phyloP scores from a whole-genome alignment of 129 eudicot species.

The Escallonia rubra region DNA sequence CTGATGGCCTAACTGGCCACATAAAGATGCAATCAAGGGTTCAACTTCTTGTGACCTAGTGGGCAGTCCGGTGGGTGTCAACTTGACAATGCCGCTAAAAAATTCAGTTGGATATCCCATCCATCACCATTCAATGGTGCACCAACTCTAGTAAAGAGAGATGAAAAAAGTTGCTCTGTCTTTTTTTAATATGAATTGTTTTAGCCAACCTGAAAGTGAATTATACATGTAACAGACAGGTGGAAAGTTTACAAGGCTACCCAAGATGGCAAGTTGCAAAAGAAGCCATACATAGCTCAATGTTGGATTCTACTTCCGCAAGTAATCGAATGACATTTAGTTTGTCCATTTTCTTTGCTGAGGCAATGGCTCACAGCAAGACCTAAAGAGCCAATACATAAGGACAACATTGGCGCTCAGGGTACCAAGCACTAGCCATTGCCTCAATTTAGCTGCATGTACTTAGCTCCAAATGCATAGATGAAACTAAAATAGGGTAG shows the following conservation, averaged over 20 bases:
- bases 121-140: not conserved
- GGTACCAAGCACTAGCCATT: slow-evolving; percentile 2
- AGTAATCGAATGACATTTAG: not conserved
- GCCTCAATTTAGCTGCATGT: not conserved
- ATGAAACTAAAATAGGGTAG: not conserved
- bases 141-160: not conserved
- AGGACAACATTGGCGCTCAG: not conserved
- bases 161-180: not conserved
- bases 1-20: not conserved
- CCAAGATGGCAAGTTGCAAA: not conserved
- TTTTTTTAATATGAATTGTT: not conserved
- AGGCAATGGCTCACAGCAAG: not conserved
- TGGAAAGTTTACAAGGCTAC: not conserved
- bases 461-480: not conserved
- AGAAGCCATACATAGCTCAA: not conserved
- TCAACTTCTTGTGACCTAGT: not conserved
- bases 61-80: not conserved
- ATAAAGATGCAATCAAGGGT: not conserved
- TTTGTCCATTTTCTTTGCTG: not conserved
- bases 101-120: not conserved
- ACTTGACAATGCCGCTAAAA: not conserved
- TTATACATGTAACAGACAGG: not conserved
- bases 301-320: not conserved
- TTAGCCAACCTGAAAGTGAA: not conserved
- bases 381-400: not conserved